Base-by-base conservation (phyloP, 306 rosid genomes). In the Rosa lucieae region DNA sequence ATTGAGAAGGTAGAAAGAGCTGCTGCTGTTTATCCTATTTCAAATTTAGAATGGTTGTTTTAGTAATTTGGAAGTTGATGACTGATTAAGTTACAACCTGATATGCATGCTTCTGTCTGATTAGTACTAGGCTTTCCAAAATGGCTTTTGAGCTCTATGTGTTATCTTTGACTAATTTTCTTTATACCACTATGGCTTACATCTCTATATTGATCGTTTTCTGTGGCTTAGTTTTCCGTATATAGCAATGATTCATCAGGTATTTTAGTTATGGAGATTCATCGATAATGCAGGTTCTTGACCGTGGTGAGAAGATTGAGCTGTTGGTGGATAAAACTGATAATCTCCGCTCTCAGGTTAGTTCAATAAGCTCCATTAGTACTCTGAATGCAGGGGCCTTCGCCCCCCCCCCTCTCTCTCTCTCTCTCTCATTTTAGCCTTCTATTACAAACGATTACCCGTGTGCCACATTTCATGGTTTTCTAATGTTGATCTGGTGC, bases 291-390 rank as follows among this genome's bases (percentile, higher is more conserved):
- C 86, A 95, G 99, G 97, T 92, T 86, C 99, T 95, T 81, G 99
- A 95, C 75, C 98, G 99, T 10, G 99, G 99, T 73, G 98, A 91
- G 83, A 95, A 91, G 84, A 95, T 95, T 72, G 99, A 95, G 83
- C 80, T 95, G 84, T 82, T 95, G 78, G 99, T 93, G 61, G 98
- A 92, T 69, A 95, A 95, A 82, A 92, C 99, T 35, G 99, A 95
- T 78, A 89, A 88, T 75, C 99, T 95, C 77, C 99, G 98, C 62
- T 95, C 99, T 70, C 98, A 95, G 91, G 99, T 95, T 71, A 61
- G 85, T 78, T 23, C 35, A 47, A 62, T 46, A 74, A 8, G 51
- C 10, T 44, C 47, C 49, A 40, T 63, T 63, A 3, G 43, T 75
- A 23, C 42, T 40, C 8, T 26, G 46, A 61, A 21, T 21, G 32